These are phyloP conservation scores for Lizonia empirigonia DNA, from an alignment of 2,329 filamentous ascomycete species.

Conservation along the genomic window DNA sequence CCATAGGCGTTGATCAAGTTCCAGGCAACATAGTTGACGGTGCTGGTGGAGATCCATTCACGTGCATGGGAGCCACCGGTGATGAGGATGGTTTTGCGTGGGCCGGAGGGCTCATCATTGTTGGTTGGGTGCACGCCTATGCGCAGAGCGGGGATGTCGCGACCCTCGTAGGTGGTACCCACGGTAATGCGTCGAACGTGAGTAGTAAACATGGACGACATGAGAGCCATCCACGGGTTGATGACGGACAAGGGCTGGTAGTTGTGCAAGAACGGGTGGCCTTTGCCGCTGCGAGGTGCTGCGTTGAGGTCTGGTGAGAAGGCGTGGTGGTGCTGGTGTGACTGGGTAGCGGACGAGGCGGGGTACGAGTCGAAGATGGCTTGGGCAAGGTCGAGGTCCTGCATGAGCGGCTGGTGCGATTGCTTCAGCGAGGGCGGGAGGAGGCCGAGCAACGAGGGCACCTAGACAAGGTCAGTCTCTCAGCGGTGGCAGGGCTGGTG, in stretches of 20 bases:
- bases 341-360: constrained; percentile 44
- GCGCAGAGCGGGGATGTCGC: constrained; percentile 81
- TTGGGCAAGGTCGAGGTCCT: constrained; percentile 70
- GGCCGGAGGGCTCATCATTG: constrained; percentile 52
- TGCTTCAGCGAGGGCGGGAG: constrained; percentile 75
- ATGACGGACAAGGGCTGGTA: constrained; percentile 89
- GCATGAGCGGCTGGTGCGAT: constrained; percentile 76
- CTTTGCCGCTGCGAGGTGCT: constrained; percentile 55
- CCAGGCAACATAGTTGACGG: constrained; percentile 89
- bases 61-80: constrained; percentile 88
- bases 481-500: neutral
- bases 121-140: constrained; percentile 68
- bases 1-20: constrained; percentile 83
- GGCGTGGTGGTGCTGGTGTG: constrained; percentile 35
- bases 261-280: constrained; percentile 79
- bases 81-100: constrained; percentile 78
- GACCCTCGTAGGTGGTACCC: constrained; percentile 85
- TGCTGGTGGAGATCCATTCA: constrained; percentile 95
- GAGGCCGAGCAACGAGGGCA: constrained; percentile 75
- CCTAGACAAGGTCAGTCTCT: constrained; percentile 36
- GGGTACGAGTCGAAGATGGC: constrained; percentile 80
- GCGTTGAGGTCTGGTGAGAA: constrained; percentile 33
- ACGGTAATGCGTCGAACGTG: constrained; percentile 76
- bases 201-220: constrained; percentile 87
- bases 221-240: constrained; percentile 86